A percentile compares a stretch with the other conserved stretches of the same genome.
These are phyloP conservation scores for Cnidoscolus chayamansa DNA, from an alignment of 441 rosid species.

Conservation along the genomic window DNA sequence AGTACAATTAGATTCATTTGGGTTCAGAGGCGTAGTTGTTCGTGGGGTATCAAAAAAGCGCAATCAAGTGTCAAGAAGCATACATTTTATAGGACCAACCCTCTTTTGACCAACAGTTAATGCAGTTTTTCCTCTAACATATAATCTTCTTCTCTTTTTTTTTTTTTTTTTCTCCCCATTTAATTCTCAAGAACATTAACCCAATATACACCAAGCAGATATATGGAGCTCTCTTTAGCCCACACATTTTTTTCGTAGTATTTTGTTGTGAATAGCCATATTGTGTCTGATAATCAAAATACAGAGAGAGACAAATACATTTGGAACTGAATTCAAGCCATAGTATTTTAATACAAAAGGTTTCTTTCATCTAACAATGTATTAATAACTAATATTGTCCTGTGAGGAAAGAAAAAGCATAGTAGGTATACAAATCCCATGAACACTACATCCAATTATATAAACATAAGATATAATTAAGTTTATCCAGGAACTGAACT, in stretches of 20 bases:
- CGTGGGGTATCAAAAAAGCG: no score
- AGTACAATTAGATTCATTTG: no score
- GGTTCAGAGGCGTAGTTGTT: no score
- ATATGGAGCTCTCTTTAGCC: neutral
- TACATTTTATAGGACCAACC: no score
- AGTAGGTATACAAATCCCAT: neutral
- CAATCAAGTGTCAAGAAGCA: no score
- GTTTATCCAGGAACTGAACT: neutral
- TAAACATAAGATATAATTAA: neutral
- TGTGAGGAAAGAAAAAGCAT: neutral
- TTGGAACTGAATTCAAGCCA: neutral
- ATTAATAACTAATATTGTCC: neutral
- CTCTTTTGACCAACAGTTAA: no score
- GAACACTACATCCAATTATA: neutral
- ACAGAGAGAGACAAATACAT: no score
- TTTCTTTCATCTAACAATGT: neutral
- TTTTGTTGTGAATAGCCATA: no score
- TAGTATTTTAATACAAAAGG: neutral
- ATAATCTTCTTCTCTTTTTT: no score
- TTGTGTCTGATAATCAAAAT: no score
- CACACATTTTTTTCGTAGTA: neutral
- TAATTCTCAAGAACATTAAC: neutral
- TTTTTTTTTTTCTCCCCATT: no score
- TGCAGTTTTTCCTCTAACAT: no score
- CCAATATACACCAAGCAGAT: neutral